phyloP scores from a whole-genome alignment of 106 monocot genomes.

The Phalaenopsis equestris region DNA sequence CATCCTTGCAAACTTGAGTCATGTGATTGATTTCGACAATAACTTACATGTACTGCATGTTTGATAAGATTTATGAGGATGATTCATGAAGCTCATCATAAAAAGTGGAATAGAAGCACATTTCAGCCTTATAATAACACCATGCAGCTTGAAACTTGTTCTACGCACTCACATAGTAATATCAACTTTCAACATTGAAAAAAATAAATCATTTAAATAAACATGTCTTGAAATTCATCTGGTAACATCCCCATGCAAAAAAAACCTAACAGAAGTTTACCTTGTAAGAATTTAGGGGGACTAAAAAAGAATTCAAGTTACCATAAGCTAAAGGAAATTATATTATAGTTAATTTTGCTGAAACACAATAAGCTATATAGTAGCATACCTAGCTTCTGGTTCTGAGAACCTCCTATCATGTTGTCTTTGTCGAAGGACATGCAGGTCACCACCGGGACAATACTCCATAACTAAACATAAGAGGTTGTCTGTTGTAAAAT shows the following conservation, averaged over 20 bases:
- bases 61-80: too few relatives aligned
- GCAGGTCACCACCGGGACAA: slow-evolving; percentile 87
- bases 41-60: too few relatives aligned
- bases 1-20: too few relatives aligned
- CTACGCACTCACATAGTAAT: background rate
- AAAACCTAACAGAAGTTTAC: background rate
- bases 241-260: background rate
- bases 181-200: slow-evolving; percentile 3
- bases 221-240: background rate
- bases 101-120: background rate
- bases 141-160: background rate
- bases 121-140: background rate
- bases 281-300: background rate
- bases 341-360: background rate
- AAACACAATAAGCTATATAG: slow-evolving; percentile 2
- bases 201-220: background rate
- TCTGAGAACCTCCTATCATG: slow-evolving; percentile 56
- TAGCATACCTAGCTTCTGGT: slow-evolving; percentile 64
- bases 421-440: slow-evolving; percentile 80
- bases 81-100: background rate
- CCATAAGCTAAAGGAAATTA: background rate
- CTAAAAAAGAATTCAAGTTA: background rate
- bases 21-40: too few relatives aligned
- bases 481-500: slow-evolving; percentile 77
- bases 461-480: slow-evolving; percentile 89